Conservation (phyloP, 495 filamentous ascomycete genomes). For the Hypoxylon fuscum region DNA sequence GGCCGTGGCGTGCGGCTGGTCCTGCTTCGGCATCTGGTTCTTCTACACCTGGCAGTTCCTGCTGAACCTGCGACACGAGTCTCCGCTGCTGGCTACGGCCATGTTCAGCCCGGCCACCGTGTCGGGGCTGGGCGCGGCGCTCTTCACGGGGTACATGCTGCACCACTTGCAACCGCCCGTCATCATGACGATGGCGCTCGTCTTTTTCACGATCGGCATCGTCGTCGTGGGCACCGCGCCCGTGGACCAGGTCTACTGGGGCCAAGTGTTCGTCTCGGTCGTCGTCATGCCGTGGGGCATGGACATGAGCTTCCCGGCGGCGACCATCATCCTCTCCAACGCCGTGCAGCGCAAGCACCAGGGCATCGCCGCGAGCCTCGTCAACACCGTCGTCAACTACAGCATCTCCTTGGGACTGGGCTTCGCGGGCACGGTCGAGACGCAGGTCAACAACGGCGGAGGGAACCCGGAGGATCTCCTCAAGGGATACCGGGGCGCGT, state of each 20-base stretch:
- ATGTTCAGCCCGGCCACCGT: constrained; percentile 55
- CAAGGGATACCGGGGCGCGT: constrained; percentile 49
- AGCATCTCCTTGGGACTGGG: constrained; percentile 57
- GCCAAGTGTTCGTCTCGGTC: constrained; percentile 54
- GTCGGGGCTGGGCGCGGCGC: constrained; percentile 59
- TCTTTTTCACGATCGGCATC: constrained; percentile 56
- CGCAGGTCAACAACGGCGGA: constrained; percentile 47
- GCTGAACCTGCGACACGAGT: constrained; percentile 53
- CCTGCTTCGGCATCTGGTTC: constrained; percentile 67
- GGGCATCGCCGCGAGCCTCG: constrained; percentile 54
- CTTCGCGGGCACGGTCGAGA: constrained; percentile 58
- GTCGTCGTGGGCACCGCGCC: constrained; percentile 58
- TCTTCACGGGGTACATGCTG: constrained; percentile 59
- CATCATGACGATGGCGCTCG: constrained; percentile 61
- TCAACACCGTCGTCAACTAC: constrained; percentile 57
- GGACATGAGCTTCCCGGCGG: constrained; percentile 56
- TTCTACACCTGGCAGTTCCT: constrained; percentile 67
- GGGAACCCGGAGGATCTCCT: constrained; percentile 42
- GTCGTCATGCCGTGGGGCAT: constrained; percentile 64
- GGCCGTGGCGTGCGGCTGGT: constrained; percentile 67
- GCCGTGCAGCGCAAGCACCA: constrained; percentile 52
- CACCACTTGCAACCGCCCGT: constrained; percentile 49
- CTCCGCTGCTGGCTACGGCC: constrained; percentile 57
- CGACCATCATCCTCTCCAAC: constrained; percentile 52
- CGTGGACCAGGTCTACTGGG: constrained; percentile 57